Evolutionary conservation across 495 filamentous ascomycete genomes (phyloP).

Genomic region (Viridothelium virens): DNA sequence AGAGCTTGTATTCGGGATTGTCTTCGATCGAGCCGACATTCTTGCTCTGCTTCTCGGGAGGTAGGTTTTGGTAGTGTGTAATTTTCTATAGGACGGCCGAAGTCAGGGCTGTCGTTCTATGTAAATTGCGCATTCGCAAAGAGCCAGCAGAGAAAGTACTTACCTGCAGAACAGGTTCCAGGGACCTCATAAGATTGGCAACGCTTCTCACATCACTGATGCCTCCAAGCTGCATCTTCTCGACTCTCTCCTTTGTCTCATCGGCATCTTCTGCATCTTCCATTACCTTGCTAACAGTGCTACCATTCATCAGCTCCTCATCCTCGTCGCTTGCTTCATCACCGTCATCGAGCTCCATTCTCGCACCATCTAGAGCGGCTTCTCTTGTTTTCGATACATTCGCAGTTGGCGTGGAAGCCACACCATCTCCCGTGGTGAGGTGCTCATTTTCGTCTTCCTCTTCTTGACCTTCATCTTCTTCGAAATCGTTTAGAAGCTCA

Average conservation of each 20-base stretch:
- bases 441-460: conserved; percentile 49
- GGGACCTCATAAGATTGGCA: conserved; percentile 64
- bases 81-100: conserved; percentile 58
- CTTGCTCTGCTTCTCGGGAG: conserved; percentile 52
- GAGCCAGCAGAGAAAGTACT: conserved; percentile 46
- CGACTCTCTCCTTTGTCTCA: conserved; percentile 62
- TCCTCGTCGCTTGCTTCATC: conserved; percentile 45
- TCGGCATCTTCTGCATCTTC: conserved; percentile 55
- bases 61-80: conserved; percentile 60
- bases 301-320: conserved; percentile 40
- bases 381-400: conserved; percentile 19
- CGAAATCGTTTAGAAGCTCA: conserved; percentile 84
- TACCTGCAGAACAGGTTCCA: conserved; percentile 72
- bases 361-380: conserved; percentile 17
- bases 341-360: conserved; percentile 44
- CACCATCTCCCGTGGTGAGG: conserved; percentile 34
- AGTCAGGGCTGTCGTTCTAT: conserved; percentile 48
- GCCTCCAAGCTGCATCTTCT: conserved; percentile 66
- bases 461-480: conserved; percentile 49
- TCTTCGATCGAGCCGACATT: conserved; percentile 72
- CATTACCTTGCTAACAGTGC: conserved; percentile 26
- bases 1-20: conserved; percentile 75
- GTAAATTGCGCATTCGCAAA: conserved; percentile 25
- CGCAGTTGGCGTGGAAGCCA: conserved; percentile 19
- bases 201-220: conserved; percentile 70